phyloP scores from a whole-genome alignment of 164 flowering plant genomes.

The Piper longum region DNA sequence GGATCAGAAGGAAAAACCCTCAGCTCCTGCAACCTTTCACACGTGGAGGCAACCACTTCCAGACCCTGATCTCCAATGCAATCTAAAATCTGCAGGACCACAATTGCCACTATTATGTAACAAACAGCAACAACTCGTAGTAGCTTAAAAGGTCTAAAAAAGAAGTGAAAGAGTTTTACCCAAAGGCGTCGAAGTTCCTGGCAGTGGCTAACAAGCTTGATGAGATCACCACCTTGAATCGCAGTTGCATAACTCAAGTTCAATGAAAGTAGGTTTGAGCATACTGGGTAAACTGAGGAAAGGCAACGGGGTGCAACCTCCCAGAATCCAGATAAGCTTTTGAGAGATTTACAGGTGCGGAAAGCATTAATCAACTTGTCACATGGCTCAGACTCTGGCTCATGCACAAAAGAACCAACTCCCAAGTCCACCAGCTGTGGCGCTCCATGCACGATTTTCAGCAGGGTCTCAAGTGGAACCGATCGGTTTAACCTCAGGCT shows the following conservation, averaged over 20 bases:
- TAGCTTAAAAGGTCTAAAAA: background rate
- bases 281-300: conserved; percentile 43
- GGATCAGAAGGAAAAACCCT: conserved; percentile 73
- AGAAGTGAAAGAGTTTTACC: conserved; percentile 11
- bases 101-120: background rate
- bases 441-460: conserved; percentile 38
- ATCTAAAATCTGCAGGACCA: conserved; percentile 43
- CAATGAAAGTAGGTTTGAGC: conserved; percentile 46
- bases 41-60: conserved; percentile 50
- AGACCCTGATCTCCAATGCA: conserved; percentile 66
- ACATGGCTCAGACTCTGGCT: conserved; percentile 24
- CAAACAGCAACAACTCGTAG: background rate
- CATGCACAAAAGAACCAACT: conserved; percentile 53
- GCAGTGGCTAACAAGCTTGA: conserved; percentile 17
- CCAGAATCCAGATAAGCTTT: conserved; percentile 60
- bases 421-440: conserved; percentile 61
- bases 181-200: conserved; percentile 21
- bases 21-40: conserved; percentile 61
- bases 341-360: conserved; percentile 32
- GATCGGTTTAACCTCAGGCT: conserved; percentile 46
- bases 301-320: conserved; percentile 39
- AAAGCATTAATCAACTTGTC: conserved; percentile 37
- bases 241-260: conserved; percentile 47
- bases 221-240: conserved; percentile 41
- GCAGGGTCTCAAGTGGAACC: conserved; percentile 41